Evolutionary conservation across 23 red algal genomes (phyloP).

Genomic region (Cyanidium caldarium): DNA sequence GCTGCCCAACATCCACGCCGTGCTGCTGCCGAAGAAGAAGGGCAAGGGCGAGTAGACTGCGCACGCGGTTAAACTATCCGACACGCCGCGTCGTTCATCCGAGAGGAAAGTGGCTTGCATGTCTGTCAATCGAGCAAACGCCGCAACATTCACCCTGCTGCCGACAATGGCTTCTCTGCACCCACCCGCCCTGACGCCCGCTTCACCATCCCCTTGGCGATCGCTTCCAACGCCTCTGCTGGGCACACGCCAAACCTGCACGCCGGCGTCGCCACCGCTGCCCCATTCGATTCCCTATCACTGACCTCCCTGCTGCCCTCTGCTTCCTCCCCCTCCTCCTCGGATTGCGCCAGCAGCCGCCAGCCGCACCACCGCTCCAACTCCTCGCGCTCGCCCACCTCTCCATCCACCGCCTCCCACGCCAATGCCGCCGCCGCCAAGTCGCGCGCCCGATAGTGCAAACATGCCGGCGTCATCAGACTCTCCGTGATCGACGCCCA

Average conservation of each 20-base stretch:
- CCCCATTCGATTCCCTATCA: too few relatives aligned
- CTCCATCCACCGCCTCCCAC: not conserved
- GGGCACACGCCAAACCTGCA: not conserved
- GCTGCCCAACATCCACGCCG: constrained; percentile 83
- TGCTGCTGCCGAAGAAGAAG: constrained; percentile 82
- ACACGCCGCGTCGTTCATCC: not conserved
- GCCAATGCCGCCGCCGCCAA: not conserved
- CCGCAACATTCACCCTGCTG: too few relatives aligned
- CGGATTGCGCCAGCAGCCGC: not conserved
- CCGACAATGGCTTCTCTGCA: too few relatives aligned
- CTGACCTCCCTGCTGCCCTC: too few relatives aligned
- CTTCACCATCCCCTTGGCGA: not conserved
- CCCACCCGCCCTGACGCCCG: not conserved
- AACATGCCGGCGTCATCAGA: not conserved
- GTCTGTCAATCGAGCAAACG: too few relatives aligned
- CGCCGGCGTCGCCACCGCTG: too few relatives aligned
- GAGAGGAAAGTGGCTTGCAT: too few relatives aligned
- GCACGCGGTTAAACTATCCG: not conserved
- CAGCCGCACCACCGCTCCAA: not conserved
- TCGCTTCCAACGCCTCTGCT: not conserved
- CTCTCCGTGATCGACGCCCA: not conserved
- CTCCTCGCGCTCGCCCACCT: not conserved
- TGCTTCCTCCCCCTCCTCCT: too few relatives aligned
- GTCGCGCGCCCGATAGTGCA: not conserved
- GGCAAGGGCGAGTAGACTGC: constrained; percentile 26